Evolutionary conservation across 1,284 basidiomycete genomes (phyloP).

Genomic region (Irpex sp.): DNA sequence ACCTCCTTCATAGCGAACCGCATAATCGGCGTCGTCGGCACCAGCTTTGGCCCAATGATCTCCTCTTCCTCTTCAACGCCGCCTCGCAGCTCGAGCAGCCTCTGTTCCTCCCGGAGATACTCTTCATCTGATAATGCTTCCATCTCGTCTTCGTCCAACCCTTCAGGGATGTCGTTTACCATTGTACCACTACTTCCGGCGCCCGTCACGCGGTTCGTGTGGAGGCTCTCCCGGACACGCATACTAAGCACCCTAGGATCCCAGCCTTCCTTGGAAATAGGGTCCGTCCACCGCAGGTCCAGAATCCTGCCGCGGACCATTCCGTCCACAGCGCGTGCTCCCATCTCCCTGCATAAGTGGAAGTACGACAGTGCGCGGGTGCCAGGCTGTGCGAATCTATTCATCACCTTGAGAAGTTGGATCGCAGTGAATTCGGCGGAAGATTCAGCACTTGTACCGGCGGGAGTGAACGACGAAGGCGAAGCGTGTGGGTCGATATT

Average conservation of each 20-base stretch:
- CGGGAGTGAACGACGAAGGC: constrained; percentile 19
- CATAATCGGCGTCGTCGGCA: constrained; percentile 70
- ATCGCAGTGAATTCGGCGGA: constrained; percentile 61
- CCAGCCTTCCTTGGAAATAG: constrained; percentile 43
- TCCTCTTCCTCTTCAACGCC: constrained; percentile 42
- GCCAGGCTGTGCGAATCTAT: constrained; percentile 58
- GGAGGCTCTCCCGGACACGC: constrained; percentile 23
- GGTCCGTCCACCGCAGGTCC: constrained; percentile 73
- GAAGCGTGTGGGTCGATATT: constrained; percentile 32
- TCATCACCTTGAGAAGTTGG: constrained; percentile 74
- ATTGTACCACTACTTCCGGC: constrained; percentile 34
- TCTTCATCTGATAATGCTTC: constrained; percentile 30
- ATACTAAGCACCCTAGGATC: constrained; percentile 22
- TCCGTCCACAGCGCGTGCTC: constrained; percentile 74
- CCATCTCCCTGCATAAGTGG: constrained; percentile 71
- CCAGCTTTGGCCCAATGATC: constrained; percentile 66
- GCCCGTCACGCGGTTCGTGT: constrained; percentile 17
- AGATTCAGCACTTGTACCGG: constrained; percentile 22
- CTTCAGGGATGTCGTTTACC: constrained; percentile 24
- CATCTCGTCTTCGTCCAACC: constrained; percentile 25
- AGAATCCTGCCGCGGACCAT: constrained; percentile 74
- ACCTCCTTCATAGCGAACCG: constrained; percentile 40
- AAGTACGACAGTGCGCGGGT: constrained; percentile 69
- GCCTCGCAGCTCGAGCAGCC: constrained; percentile 26
- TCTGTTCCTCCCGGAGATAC: constrained; percentile 26